Evolutionary conservation across 208 protist genomes (phyloP), one percentile per base, ranked within the genome.

Genomic region (Crithidia sp.): DNA sequence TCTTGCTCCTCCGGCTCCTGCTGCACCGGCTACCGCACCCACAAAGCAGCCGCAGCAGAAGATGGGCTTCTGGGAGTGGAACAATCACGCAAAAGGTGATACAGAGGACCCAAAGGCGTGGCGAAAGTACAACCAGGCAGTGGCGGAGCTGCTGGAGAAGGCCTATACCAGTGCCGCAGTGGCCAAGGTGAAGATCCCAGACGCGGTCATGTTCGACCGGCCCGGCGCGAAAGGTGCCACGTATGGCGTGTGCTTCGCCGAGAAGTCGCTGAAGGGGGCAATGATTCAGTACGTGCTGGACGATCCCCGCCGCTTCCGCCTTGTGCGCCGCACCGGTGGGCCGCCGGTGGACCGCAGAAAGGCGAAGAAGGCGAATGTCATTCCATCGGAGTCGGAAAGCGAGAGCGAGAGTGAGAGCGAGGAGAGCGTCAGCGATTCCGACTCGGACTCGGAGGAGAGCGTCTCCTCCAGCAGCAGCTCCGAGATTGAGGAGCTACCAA

Each of bases 61-160:
- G n/a, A 76, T 82, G 53, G 83, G 74, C 2, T 59, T 73, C 14
- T 93, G 88, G 88, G 80, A 86, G 65, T 93, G 88, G 88, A 93
- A 87, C 66, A 67, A 67, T 17, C 76, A 65, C 49, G 66, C 41
- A 2, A 75, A 86, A 43, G 84, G 85, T 49, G 55, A 70, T 5
- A 76, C 86, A 17, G 56, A 62, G n/a, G 77, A 85, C 54, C 60
- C 83, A 17, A 67, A 57, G 56, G 79, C 77, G 36, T 93, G 88
- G 88, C 47, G 74, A 17, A 73, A 71, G 59, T 90, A 90, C 78
- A 80, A 76, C n/a, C 69, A 53, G 9, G 83, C 70, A 3, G 80
- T 85, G n/a, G 74, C 73, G 9, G 28, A 85, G 72, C 54, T 93
- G 13, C 69, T 93, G 17, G 88, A 88, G 72, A 67, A 76, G 56